Percentiles rank a stretch among this genome's conserved stretches.
phyloP scores from a whole-genome alignment of 2,329 filamentous ascomycete species.

The Aspergillus quadricinctus region DNA sequence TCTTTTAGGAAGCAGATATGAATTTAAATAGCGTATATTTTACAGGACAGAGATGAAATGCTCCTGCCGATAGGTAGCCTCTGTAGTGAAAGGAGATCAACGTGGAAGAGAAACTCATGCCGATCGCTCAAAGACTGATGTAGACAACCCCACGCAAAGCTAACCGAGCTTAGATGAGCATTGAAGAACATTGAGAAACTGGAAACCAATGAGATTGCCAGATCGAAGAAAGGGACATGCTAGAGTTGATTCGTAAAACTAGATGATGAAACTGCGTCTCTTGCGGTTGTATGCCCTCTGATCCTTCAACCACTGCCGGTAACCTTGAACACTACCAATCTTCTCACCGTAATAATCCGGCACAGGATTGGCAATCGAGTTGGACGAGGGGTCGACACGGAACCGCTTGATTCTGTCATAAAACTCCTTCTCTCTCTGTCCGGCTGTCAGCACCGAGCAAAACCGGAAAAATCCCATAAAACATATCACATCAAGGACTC shows the following conservation, averaged over 20 bases:
- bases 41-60: background rate
- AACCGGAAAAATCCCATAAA: background rate
- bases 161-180: background rate
- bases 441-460: slow-evolving; percentile 5
- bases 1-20: background rate
- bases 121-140: slow-evolving; percentile 8
- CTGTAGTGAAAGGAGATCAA: background rate
- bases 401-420: slow-evolving; percentile 87
- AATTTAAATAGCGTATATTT: background rate
- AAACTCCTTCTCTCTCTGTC: slow-evolving; percentile 89
- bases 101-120: slow-evolving; percentile 4
- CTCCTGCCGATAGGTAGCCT: background rate
- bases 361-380: slow-evolving; percentile 86
- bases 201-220: background rate
- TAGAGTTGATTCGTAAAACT: slow-evolving; percentile 4
- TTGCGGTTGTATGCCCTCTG: slow-evolving; percentile 96
- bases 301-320: slow-evolving; percentile 94
- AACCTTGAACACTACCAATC: slow-evolving; percentile 87
- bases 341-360: slow-evolving; percentile 99
- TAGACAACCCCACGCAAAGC: background rate
- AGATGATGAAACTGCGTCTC: slow-evolving; percentile 48
- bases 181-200: slow-evolving; percentile 1
- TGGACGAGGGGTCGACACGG: slow-evolving; percentile 84
- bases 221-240: background rate
- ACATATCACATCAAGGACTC: slow-evolving; percentile 28